Base-by-base conservation (phyloP, 768 basidiomycete species). In the Pleurotus eryngii region DNA sequence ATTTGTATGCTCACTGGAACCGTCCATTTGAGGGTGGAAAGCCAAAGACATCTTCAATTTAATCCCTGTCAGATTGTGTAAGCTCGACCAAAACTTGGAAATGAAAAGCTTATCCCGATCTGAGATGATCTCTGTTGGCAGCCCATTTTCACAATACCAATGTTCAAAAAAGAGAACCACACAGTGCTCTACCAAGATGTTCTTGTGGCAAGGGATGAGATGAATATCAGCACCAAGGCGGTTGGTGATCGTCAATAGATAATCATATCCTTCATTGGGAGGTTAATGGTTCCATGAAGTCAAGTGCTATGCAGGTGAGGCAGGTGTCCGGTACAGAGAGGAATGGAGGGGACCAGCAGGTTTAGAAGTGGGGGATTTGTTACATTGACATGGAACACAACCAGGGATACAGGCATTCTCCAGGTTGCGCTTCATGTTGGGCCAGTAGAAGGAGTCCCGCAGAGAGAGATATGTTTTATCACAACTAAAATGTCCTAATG, bases 11-110 rank as follows among this genome's bases (percentile, higher is more conserved):
- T 76, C 65, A 20, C 64, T 70, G 0, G 63, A 22, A 0, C 72
- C 67, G 45, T 76, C 68, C 0, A 68, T 74, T 46, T 76, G 65
- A 0, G 72, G 72, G 24, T 76, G 74, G 49, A 65, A 74, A 1
- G 71, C 53, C 0, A 70, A 68, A 0, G 72, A 74, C 58, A 76
- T 62, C 14, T 63, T 61, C 0, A 72, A 45, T 22, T 69, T 64
- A 14, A 65, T 58, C 1, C 70, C 67, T 1, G 68, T 59, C 1
- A 64, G 26, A 43, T 11, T 35, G 35, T 62, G 50, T 8, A 72
- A 57, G 2, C 57, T 46, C 27, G 27, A 49, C 74, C 75, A 76
- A 59, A 74, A 74, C 2, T 22, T 5, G 3, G 67, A 69, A 1
- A 70, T 60, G 53, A 73, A 74, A 12, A 71, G 58, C 49, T 71